Evolutionary conservation across 345 rosid species (phyloP), one percentile per base, ranked within the genome.

Genomic region (Eucalyptus tenuipes): DNA sequence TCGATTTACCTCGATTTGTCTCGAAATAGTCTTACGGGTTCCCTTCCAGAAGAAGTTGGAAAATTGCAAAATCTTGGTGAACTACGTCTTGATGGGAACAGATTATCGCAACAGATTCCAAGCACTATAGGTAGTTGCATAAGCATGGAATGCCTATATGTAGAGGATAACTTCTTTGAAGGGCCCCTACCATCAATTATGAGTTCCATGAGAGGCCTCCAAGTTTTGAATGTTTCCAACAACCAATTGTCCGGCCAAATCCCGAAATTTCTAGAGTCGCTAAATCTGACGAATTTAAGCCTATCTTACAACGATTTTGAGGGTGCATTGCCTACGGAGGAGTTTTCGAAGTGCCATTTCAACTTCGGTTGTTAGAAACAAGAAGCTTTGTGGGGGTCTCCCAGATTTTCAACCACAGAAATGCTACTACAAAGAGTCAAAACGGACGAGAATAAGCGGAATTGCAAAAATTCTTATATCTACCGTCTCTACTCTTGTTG

Each of bases 391-490:
- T 0, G 40, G 31, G 42, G 42, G 79, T 24, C 37, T 31, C 1
- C 79, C 6, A 15, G 22, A 31, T 66, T 66, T 66, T 25, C 79
- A 31, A 7, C 40, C 31, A 8, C 42, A 40, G 0, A 66, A 66
- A 66, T 66, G 79, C 15, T 5, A 31, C 11, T 15, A n/a, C 7
- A 11, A 59, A 25, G 66, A 25, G 66, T 25, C 66, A 25, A 59
- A 59, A 59, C 0, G 1, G 2, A 59, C 0, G 4, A 59, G 10
- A 59, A 59, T 59, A 25, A 59, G 66, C 2, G 2, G 15, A 59
- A 25, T 29, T 3, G n/a, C 24, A 57, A 10, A 7, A 57, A 5
- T 40, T 40, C 42, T 40, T 40, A 40, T 40, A 40, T 40, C 42
- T 40, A 40, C 42, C 4, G 5, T 40, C 42, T 40, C 42, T 40